Evolutionary conservation across 345 rosid genomes (phyloP).

Genomic region (Eucalyptus sideroxylon): DNA sequence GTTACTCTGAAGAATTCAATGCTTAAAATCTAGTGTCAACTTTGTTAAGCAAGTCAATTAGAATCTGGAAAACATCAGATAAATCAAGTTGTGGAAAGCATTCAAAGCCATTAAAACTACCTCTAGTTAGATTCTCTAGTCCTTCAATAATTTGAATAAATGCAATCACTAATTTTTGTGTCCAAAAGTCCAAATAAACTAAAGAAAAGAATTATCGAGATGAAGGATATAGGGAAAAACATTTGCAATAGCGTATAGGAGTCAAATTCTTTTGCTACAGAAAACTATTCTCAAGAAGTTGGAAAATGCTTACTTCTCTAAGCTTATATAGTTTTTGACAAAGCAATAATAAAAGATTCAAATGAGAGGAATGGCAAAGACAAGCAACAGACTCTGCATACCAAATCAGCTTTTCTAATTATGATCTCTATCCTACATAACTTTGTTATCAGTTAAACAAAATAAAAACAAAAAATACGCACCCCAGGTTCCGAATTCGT

Average conservation of each 20-base stretch:
- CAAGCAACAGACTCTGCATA: not conserved
- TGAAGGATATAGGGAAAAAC: not conserved
- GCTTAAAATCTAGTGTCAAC: not conserved
- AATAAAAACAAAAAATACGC: slow-evolving; percentile 1
- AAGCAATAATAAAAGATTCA: not conserved
- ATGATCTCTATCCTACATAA: not conserved
- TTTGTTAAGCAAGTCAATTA: not conserved
- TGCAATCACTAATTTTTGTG: not conserved
- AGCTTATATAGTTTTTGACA: not conserved
- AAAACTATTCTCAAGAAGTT: not conserved
- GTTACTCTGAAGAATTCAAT: not conserved
- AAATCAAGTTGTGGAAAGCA: not conserved
- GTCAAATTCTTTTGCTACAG: not conserved
- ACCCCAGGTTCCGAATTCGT: slow-evolving; percentile 73
- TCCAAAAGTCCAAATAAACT: not conserved
- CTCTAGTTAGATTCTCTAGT: not conserved
- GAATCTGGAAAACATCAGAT: not conserved
- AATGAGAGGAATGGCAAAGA: not conserved
- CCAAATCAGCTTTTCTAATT: not conserved
- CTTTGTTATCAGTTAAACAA: not conserved
- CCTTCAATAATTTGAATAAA: not conserved
- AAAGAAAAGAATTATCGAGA: not conserved
- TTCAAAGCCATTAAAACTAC: not conserved
- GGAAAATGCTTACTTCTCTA: not conserved
- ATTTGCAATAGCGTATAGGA: not conserved